These are phyloP conservation scores for Fusarium algeriense DNA, from an alignment of 2,329 filamentous ascomycete species.

Conservation along the genomic window DNA sequence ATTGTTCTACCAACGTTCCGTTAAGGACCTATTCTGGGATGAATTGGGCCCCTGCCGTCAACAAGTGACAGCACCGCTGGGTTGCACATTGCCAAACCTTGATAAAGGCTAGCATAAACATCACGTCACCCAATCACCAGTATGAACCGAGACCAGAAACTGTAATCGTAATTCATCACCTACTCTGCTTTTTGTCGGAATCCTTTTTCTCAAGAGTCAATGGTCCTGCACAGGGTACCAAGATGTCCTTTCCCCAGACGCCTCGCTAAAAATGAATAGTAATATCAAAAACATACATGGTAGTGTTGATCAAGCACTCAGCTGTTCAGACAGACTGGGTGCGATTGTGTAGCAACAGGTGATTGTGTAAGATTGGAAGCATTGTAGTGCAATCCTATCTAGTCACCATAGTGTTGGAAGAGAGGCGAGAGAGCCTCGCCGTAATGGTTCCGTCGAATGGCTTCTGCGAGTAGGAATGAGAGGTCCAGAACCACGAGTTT, in stretches of 20 bases:
- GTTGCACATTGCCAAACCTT: slow-evolving; percentile 36
- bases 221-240: slow-evolving; percentile 35
- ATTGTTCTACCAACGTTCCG: slow-evolving; percentile 83
- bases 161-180: slow-evolving; percentile 45
- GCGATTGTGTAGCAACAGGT: slow-evolving; percentile 20
- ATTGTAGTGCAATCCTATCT: slow-evolving; percentile 40
- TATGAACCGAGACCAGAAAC: slow-evolving; percentile 31
- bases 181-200: slow-evolving; percentile 40
- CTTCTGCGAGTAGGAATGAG: slow-evolving; percentile 88
- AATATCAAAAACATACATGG: slow-evolving; percentile 34
- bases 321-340: slow-evolving; percentile 12
- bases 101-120: slow-evolving; percentile 3
- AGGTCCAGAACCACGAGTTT: slow-evolving; percentile 94
- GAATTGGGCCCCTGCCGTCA: slow-evolving; percentile 79
- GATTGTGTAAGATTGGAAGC: slow-evolving; percentile 16
- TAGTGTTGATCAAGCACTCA: slow-evolving; percentile 33
- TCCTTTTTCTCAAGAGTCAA: slow-evolving; percentile 25
- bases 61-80: slow-evolving; percentile 81
- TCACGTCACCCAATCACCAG: slow-evolving; percentile 19
- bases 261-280: slow-evolving; percentile 51
- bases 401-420: slow-evolving; percentile 75
- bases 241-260: slow-evolving; percentile 49
- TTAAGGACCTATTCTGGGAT: slow-evolving; percentile 79
- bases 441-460: slow-evolving; percentile 95
- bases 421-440: slow-evolving; percentile 83